A percentile compares a stretch with the other conserved stretches of the same genome.
phyloP scores from a whole-genome alignment of 441 rosid species.

The Gossypium armourianum region DNA sequence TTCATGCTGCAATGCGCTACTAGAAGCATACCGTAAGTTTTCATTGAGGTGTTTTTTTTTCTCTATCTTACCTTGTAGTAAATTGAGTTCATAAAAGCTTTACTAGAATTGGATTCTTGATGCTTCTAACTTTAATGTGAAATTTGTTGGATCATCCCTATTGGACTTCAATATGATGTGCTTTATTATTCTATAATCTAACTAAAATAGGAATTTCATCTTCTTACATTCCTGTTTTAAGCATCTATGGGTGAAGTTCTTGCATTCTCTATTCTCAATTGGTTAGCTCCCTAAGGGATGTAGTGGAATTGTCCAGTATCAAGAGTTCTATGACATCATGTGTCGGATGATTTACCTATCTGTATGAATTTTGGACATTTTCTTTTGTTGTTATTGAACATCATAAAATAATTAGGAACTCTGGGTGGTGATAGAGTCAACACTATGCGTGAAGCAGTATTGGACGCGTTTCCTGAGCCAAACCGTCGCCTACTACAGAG shows the following conservation, averaged over 20 bases:
- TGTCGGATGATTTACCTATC: background rate
- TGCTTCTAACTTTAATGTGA: background rate
- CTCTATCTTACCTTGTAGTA: background rate
- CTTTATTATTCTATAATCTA: background rate
- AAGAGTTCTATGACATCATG: background rate
- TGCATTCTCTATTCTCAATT: background rate
- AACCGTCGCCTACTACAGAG: constrained; percentile 93
- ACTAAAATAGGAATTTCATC: background rate
- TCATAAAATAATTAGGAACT: constrained; percentile 41
- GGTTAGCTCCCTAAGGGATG: background rate
- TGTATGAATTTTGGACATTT: constrained; percentile 15
- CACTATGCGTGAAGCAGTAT: constrained; percentile 78
- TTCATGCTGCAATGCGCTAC: constrained; percentile 90
- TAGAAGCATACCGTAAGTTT: constrained; percentile 86
- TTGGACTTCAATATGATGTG: background rate
- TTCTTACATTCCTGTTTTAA: background rate
- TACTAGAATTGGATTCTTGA: background rate
- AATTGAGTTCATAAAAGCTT: background rate
- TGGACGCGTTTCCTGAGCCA: constrained; percentile 96
- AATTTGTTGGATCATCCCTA: background rate
- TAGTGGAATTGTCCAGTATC: background rate
- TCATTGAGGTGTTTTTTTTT: background rate
- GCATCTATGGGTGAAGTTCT: background rate
- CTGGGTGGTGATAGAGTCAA: constrained; percentile 56
- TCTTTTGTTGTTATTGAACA: constrained; percentile 7